Conservation (phyloP, 2,329 filamentous ascomycete genomes). For the Laburnicola sp. region DNA sequence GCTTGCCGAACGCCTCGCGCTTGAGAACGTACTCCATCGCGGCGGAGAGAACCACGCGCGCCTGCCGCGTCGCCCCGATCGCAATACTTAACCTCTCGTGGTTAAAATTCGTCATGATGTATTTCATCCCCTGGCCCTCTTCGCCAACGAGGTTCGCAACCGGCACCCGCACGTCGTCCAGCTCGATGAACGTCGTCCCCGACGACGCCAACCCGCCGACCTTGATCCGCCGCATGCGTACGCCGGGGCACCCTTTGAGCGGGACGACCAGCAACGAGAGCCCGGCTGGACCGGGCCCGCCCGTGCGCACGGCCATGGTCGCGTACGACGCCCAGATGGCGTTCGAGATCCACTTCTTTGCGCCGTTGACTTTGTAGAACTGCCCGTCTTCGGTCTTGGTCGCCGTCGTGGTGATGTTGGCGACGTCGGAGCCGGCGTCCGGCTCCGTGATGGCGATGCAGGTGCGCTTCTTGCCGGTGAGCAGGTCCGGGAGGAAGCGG, state of each 20-base stretch:
- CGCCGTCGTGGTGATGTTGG: constrained; percentile 71
- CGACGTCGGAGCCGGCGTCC: constrained; percentile 72
- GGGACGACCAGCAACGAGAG: constrained; percentile 71
- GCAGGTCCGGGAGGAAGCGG: constrained; percentile 66
- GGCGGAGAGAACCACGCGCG: constrained; percentile 61
- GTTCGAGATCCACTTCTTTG: constrained; percentile 68
- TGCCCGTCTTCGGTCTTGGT: constrained; percentile 64
- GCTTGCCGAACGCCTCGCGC: constrained; percentile 68
- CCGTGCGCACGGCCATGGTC: constrained; percentile 74
- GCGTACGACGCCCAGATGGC: constrained; percentile 70
- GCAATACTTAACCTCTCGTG: constrained; percentile 72
- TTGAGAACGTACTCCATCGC: constrained; percentile 67
- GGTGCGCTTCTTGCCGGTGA: constrained; percentile 65
- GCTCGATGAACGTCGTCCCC: constrained; percentile 75
- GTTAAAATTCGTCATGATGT: constrained; percentile 80
- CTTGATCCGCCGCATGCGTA: background rate
- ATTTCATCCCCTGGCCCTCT: constrained; percentile 72
- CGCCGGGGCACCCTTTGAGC: background rate
- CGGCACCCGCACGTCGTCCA: constrained; percentile 74
- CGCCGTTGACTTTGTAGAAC: constrained; percentile 71
- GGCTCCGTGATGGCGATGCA: constrained; percentile 82
- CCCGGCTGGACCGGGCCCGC: constrained; percentile 64
- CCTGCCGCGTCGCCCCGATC: constrained; percentile 64
- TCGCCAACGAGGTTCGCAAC: constrained; percentile 69
- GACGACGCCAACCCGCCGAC: background rate